Evolutionary conservation across 192 early-diverging fungal genomes (phyloP).

Genomic region (Umbelopsis ramanniana): DNA sequence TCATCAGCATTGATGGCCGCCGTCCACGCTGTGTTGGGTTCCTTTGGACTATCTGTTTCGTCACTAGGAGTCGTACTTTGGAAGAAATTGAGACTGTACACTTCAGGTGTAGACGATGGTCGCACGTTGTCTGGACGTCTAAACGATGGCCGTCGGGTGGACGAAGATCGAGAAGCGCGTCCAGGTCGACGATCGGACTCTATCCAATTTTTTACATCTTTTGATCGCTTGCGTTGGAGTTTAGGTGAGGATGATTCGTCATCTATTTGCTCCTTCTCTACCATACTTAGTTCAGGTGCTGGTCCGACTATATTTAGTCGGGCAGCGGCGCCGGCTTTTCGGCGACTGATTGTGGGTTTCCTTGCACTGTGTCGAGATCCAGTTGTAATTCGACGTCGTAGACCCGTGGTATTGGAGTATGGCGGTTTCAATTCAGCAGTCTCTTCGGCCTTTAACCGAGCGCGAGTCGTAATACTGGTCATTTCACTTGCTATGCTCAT

Average conservation of each 20-base stretch:
- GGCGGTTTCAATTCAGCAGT: not conserved
- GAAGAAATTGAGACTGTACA: conserved; percentile 25
- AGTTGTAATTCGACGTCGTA: not conserved
- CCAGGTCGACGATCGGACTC: conserved; percentile 5
- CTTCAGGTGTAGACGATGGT: not conserved
- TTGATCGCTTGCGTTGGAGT: conserved; percentile 28
- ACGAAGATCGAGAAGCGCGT: not conserved
- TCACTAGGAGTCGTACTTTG: conserved; percentile 17
- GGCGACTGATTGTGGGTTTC: not conserved
- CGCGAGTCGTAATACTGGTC: conserved; percentile 37
- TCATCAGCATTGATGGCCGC: not conserved
- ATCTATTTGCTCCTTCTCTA: not conserved
- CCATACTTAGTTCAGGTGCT: conserved; percentile 7
- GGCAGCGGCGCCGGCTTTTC: conserved; percentile 9
- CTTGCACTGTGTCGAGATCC: conserved; percentile 6
- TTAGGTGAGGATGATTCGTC: not conserved
- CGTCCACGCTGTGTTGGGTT: not conserved
- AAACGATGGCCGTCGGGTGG: conserved; percentile 11
- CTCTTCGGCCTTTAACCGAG: conserved; percentile 6
- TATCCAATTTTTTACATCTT: conserved; percentile 34
- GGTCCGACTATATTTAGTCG: conserved; percentile 22
- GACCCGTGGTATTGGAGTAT: not conserved
- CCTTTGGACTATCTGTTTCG: not conserved
- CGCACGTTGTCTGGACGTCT: not conserved
- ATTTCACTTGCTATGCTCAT: conserved; percentile 34